phyloP scores from a whole-genome alignment of 148 eudicot species.

The Dysphania ambrosioides region DNA sequence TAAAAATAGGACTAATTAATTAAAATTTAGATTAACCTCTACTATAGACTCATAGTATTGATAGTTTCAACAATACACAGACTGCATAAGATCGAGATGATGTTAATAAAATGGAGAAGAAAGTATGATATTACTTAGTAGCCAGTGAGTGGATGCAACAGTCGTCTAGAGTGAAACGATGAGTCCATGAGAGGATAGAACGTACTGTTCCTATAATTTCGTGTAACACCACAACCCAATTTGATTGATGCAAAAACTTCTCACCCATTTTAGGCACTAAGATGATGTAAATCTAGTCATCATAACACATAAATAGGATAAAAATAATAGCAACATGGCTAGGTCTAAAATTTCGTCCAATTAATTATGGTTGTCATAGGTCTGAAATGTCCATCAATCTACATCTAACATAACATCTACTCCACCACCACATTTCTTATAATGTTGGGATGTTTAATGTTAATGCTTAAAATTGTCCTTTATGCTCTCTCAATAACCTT shows the following conservation, averaged over 20 bases:
- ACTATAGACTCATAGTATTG: no score
- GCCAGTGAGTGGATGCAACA: no score
- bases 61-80: no score
- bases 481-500: conserved; percentile 2
- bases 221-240: neutral
- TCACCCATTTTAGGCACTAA: neutral
- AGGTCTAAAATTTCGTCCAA: neutral
- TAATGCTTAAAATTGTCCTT: neutral
- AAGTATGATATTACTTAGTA: no score
- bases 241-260: neutral
- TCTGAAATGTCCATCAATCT: conserved; percentile 14
- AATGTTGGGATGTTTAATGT: no score
- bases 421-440: neutral
- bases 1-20: no score
- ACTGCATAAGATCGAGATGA: no score
- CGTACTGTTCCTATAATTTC: no score
- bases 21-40: no score
- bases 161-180: no score
- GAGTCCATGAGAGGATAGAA: no score
- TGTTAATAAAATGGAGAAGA: no score
- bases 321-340: conserved; percentile 13
- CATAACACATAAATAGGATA: neutral
- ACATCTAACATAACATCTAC: conserved; percentile 16
- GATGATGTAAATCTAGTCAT: conserved; percentile 6
- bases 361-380: conserved; percentile 1